These are phyloP conservation scores for Trifolium subterraneum DNA, from an alignment of 306 rosid species.

Conservation along the genomic window DNA sequence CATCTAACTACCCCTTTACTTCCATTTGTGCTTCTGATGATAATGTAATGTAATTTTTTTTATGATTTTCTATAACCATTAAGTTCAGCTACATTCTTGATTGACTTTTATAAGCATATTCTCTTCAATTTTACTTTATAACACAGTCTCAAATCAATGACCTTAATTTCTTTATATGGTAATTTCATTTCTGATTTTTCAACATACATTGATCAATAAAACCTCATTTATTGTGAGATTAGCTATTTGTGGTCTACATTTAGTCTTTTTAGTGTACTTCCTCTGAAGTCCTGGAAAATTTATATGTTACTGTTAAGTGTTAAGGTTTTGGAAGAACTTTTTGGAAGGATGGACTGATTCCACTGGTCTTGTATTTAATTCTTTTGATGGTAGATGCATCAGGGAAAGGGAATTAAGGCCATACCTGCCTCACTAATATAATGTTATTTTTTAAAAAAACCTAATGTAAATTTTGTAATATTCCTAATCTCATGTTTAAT, in stretches of 20 bases:
- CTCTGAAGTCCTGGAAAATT: constrained; percentile 32
- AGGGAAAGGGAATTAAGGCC: constrained; percentile 2
- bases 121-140: constrained; percentile 1
- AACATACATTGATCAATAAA: too few species aligned
- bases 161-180: too few species aligned
- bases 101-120: not conserved
- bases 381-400: constrained; percentile 19
- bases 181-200: too few species aligned
- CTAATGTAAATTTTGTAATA: too few species aligned
- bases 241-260: constrained; percentile 18
- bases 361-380: constrained; percentile 20
- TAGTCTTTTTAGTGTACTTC: constrained; percentile 25
- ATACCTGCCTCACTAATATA: not conserved
- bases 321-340: constrained; percentile 28
- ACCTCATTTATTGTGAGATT: not conserved
- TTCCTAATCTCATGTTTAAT: not conserved
- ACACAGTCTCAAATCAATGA: too few species aligned
- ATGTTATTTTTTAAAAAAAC: too few species aligned
- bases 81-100: constrained; percentile 5
- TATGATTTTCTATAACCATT: not conserved
- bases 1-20: not conserved
- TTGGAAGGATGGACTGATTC: constrained; percentile 3
- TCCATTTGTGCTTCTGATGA: constrained; percentile 8
- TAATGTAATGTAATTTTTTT: not conserved
- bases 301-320: constrained; percentile 1